Base-by-base conservation (phyloP, 371 early-diverging fungal genomes). In the Vairimorpha apis region DNA sequence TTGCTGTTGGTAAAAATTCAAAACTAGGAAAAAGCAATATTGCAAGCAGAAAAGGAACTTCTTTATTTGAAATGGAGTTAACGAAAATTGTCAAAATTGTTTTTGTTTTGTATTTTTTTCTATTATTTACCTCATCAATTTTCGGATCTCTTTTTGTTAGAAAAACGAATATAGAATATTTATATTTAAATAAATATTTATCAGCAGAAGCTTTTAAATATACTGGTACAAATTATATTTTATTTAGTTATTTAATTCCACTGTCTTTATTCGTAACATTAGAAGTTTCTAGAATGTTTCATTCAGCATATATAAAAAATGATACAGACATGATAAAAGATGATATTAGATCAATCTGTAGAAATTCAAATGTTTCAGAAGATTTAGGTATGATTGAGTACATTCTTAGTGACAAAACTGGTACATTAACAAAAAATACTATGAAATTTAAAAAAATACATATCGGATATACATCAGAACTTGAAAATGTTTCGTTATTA, bases 391-490 rank as follows among this genome's bases (percentile, higher is more conserved):
- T 94, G 25, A 89, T 99, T 23, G 91, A 91, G 64, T 99, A 95
- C 80, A 81, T 97, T 13, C 81, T 99, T 65, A 90, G 93, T 0
- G 99, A 99, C 79, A 99, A 99, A 78, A 99, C 99, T 1, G 99
- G 99, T 8, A 99, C 99, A 8, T 81, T 99, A 75, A 99, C 99
- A n/a, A 87, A 93, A 79, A 99, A 99, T 81, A 91, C 89, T 71
- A 98, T 98, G 99, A 88, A 89, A 74, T 91, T 93, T 80, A 89
- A 89, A 37, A 76, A 70, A 38, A 30, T 80, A 21, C 71, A 83
- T 56, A 23, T 77, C 13, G 25, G 47, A 13, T 55, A 56, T 13
- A 43, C 13, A 14, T 2, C 13, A 0, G 62, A 38, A 14, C 29
- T 69, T 63, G 49, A 70, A 21, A 45, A 49, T 2, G 18, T 45